Evolutionary conservation across 257 asterid genomes (phyloP), one percentile per base, ranked within the genome.

Genomic region (Petunia axillaris): DNA sequence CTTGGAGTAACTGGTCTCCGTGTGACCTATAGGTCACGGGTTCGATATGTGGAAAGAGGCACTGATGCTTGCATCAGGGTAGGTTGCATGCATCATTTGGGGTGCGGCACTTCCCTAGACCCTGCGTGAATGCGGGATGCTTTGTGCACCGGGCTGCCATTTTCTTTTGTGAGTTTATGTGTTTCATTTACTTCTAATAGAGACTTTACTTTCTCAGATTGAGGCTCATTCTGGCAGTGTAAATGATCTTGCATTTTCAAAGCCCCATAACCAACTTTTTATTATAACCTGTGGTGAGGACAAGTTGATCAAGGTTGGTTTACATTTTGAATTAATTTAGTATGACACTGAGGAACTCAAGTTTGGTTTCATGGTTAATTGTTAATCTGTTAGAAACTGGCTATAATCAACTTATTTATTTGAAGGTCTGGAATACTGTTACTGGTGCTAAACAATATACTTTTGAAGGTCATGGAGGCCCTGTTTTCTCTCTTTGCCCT

Each of bases 271-370:
- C 68, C 83, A 84, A 80, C 87, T 87, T 74, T 76, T 90, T 38
- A 64, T 88, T 81, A 81, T 93, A 85, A 90, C 95, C 79, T 91
- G 98, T 85, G 98, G 98, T 5, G 93, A 93, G 78, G 97, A 93
- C 89, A 90, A 87, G 83, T 83, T 89, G 85, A 87, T 93, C 82
- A 81, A 88, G 91, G 98, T 93, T 70, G 37, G 79, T 64, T 59
- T 50, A 62, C 75, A 14, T 52, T 48, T 7, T 46, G 7, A 11
- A 16, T 54, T 10, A 67, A 58, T 79, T n/a, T 37, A 70, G 10
- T 46, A 65, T 5, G 8, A 68, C 46, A 68, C 35, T 62, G 68
- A 43, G 41, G 77, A 71, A 16, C 46, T 54, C 79, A 6, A 54
- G 14, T 54, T 14, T 36, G 52, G 44, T 53, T 66, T 39, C 48